These are phyloP conservation scores for Ophiostoma populinum DNA, from an alignment of 2,329 filamentous ascomycete species.

Conservation along the genomic window DNA sequence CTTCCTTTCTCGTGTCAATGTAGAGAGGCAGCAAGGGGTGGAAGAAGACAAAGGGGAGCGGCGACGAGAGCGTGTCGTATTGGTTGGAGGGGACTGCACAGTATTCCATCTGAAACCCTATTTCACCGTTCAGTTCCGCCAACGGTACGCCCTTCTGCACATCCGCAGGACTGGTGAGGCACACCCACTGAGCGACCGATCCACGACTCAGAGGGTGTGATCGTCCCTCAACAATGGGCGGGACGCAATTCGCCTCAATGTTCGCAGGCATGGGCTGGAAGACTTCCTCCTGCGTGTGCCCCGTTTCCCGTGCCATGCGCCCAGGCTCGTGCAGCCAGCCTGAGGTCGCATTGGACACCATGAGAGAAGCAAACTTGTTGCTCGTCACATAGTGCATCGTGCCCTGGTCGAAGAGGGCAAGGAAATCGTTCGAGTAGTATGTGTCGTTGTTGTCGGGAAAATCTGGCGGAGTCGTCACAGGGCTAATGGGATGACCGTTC, in stretches of 20 bases:
- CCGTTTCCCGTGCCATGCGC: conserved; percentile 49
- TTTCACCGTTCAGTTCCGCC: conserved; percentile 60
- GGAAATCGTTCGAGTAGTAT: conserved; percentile 61
- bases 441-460: conserved; percentile 43
- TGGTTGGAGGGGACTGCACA: conserved; percentile 47
- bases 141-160: conserved; percentile 40
- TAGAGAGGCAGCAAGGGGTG: conserved; percentile 78
- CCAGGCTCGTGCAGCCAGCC: conserved; percentile 63
- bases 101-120: conserved; percentile 58
- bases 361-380: conserved; percentile 64
- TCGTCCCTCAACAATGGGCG: conserved; percentile 33
- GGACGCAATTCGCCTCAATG: conserved; percentile 24
- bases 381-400: conserved; percentile 40
- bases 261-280: conserved; percentile 38
- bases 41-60: conserved; percentile 67
- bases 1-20: conserved; percentile 80
- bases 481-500: conserved; percentile 47
- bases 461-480: conserved; percentile 57
- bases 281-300: conserved; percentile 47
- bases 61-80: conserved; percentile 48
- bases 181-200: conserved; percentile 52
- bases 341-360: conserved; percentile 56
- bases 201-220: conserved; percentile 29
- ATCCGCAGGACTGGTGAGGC: conserved; percentile 32
- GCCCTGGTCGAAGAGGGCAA: conserved; percentile 50